A percentile compares a stretch with the other conserved stretches of the same genome.
Evolutionary conservation across 78 protist genomes (phyloP).

Genomic region (Dictyostelium firmibasis): DNA sequence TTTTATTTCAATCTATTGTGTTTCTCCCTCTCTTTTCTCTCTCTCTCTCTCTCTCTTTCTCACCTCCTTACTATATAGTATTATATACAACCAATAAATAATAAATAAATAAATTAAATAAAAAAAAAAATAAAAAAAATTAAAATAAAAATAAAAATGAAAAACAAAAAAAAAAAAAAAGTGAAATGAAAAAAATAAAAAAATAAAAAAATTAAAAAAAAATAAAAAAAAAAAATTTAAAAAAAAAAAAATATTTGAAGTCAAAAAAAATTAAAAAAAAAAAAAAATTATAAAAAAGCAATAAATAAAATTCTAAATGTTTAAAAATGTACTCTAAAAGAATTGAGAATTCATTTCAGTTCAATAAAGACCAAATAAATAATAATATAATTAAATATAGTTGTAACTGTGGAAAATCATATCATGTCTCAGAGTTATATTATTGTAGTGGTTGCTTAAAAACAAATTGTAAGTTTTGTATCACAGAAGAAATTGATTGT

Average conservation of each 20-base stretch:
- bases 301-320: neutral
- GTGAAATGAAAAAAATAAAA: neutral
- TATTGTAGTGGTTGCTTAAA: conserved; percentile 55
- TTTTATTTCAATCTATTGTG: neutral
- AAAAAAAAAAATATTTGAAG: neutral
- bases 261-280: neutral
- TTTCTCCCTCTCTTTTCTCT: neutral
- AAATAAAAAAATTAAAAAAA: neutral
- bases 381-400: conserved; percentile 40
- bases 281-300: neutral
- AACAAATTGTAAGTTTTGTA: conserved; percentile 48
- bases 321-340: conserved; percentile 5
- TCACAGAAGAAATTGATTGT: conserved; percentile 47
- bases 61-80: neutral
- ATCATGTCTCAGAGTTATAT: conserved; percentile 22
- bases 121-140: neutral
- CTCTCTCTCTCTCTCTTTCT: neutral
- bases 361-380: neutral
- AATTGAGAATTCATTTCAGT: neutral
- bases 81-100: neutral
- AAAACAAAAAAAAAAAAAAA: neutral
- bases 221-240: neutral
- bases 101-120: neutral
- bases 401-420: conserved; percentile 54
- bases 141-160: neutral